These are phyloP conservation scores for Pichia norvegensis DNA, from an alignment of 1,139 yeast species.

Conservation along the genomic window DNA sequence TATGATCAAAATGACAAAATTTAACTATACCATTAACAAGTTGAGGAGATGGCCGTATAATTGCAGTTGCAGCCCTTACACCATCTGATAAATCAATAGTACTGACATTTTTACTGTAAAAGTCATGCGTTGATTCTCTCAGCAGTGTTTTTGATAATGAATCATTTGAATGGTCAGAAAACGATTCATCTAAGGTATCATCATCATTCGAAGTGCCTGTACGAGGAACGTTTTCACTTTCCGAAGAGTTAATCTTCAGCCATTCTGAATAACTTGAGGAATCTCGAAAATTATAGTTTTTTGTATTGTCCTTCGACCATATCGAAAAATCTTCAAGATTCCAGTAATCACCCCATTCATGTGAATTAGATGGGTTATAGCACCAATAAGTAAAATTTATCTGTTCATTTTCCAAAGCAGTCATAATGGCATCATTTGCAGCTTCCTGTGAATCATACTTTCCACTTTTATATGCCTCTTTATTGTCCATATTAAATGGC, in stretches of 20 bases:
- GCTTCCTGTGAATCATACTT: conserved; percentile 64
- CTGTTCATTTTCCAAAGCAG: conserved; percentile 66
- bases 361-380: conserved; percentile 63
- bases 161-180: conserved; percentile 2
- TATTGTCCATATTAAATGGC: conserved; percentile 90
- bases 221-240: neutral
- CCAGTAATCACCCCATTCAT: conserved; percentile 86
- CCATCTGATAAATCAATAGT: conserved; percentile 38
- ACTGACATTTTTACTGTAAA: neutral
- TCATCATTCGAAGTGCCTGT: conserved; percentile 8
- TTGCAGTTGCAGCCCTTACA: conserved; percentile 60
- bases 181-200: conserved; percentile 9
- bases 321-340: conserved; percentile 89
- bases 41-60: conserved; percentile 64
- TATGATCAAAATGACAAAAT: conserved; percentile 49
- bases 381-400: conserved; percentile 82
- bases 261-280: conserved; percentile 11
- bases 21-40: conserved; percentile 47
- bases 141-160: conserved; percentile 2
- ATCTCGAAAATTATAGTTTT: conserved; percentile 1
- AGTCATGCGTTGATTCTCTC: neutral
- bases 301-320: conserved; percentile 62
- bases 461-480: conserved; percentile 55
- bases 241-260: conserved; percentile 8
- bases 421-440: conserved; percentile 76